Evolutionary conservation across 306 rosid species (phyloP), one percentile per base, ranked within the genome.

Genomic region (Vigna angularis): DNA sequence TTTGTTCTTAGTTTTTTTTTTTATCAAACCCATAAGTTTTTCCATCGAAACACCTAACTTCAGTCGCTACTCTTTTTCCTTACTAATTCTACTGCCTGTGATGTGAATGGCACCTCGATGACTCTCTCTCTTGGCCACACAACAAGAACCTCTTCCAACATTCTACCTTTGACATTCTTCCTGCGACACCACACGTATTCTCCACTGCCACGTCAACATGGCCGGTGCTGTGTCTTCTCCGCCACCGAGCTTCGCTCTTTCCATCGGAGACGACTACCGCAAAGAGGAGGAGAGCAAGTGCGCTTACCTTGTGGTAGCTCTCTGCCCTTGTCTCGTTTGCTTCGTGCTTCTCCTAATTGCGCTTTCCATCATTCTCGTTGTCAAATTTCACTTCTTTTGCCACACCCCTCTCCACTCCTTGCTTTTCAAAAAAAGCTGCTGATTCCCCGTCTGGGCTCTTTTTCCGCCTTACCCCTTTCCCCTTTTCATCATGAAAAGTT

Each of bases 301-400:
- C 40, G 79, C 86, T 68, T 85, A 81, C 86, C 88, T 87, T 13
- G 78, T 91, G 79, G 91, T 95, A 75, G 93, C 93, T 82, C 85
- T 92, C 50, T 92, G 93, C 76, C 98, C 96, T 32, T 92, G 92
- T 78, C 87, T 92, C 86, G 91, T 92, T 44, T 91, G 98, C 85
- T 83, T 95, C 81, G 76, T 92, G 77, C 69, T 91, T 24, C 85
- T 92, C 73, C 57, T 92, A 76, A 79, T 89, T 15, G 79, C 83
- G 0, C 74, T 88, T 48, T 89, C 89, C 34, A 82, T 92, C 47
- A 9, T 92, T 70, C 96, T 92, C 48, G 61, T 85, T 73, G 57
- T 91, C 90, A 89, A 95, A 84, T 89, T 95, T 83, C 97, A 84
- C 64, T 84, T 91, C 32, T 84, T 91, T 82, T 92, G 98, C 58